Evolutionary conservation across 2,329 filamentous ascomycete genomes (phyloP).

Genomic region (Cyphellophora europaea): DNA sequence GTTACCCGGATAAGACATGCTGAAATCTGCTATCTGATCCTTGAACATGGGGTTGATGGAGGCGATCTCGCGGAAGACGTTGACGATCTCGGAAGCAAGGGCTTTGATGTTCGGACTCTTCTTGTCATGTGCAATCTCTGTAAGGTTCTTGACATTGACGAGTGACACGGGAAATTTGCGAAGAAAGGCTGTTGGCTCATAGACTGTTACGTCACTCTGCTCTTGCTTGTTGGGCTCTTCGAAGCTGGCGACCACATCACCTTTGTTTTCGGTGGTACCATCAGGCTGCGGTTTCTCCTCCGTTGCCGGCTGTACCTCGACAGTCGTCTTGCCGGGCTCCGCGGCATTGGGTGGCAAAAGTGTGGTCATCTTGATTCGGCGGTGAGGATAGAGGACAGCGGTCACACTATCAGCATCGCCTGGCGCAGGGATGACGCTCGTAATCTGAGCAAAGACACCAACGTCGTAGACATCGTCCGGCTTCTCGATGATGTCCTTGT

Average conservation of each 20-base stretch:
- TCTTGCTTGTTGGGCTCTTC: conserved; percentile 64
- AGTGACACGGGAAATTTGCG: conserved; percentile 86
- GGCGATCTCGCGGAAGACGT: conserved; percentile 96
- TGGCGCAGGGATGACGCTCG: conserved; percentile 84
- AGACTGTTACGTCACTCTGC: conserved; percentile 47
- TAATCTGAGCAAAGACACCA: conserved; percentile 95
- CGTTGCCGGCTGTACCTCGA: conserved; percentile 31
- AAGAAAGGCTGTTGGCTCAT: conserved; percentile 85
- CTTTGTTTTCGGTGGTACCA: conserved; percentile 59
- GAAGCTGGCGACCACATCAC: conserved; percentile 93
- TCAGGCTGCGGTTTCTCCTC: conserved; percentile 45
- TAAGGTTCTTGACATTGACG: conserved; percentile 88
- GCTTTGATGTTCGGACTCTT: conserved; percentile 84
- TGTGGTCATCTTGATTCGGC: conserved; percentile 81
- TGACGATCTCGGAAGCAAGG: conserved; percentile 94
- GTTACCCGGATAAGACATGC: conserved; percentile 89
- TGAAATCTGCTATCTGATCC: conserved; percentile 95
- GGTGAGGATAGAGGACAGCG: conserved; percentile 90
- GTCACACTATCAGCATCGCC: conserved; percentile 80
- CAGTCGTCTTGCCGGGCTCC: conserved; percentile 23
- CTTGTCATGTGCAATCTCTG: conserved; percentile 80
- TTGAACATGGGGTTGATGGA: conserved; percentile 89
- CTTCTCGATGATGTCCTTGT: conserved; percentile 87
- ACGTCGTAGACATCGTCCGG: conserved; percentile 89
- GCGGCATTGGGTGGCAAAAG: conserved; percentile 56